Percentiles rank a stretch among this genome's conserved stretches.
Evolutionary conservation across 352 stramenopile genomes (phyloP).

Genomic region (Phytophthora niederhauseri): DNA sequence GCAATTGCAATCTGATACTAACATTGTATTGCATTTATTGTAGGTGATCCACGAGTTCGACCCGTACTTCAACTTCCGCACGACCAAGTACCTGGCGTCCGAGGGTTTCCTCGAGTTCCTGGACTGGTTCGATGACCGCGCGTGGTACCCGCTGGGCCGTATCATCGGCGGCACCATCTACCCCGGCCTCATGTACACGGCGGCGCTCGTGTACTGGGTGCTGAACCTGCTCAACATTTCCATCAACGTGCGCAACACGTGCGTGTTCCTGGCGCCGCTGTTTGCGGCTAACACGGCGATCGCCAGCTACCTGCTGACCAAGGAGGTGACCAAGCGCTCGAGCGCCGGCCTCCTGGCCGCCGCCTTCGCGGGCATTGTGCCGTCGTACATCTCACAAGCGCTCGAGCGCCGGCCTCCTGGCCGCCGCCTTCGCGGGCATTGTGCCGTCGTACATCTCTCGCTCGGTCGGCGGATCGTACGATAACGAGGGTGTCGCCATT

Average conservation of each 20-base stretch:
- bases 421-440: constrained; percentile 95
- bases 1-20: neutral
- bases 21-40: neutral
- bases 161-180: constrained; percentile 96
- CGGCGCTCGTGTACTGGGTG: constrained; percentile 89
- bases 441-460: constrained; percentile 98
- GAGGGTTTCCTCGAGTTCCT: constrained; percentile 97
- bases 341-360: constrained; percentile 91
- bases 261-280: constrained; percentile 91
- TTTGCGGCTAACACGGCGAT: constrained; percentile 91
- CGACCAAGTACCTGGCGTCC: constrained; percentile 96
- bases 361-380: constrained; percentile 97
- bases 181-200: constrained; percentile 92
- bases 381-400: constrained; percentile 96
- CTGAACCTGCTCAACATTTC: constrained; percentile 93
- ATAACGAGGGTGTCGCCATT: constrained; percentile 98
- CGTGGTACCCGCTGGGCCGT: constrained; percentile 93
- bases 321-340: constrained; percentile 89
- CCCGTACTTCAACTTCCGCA: constrained; percentile 99
- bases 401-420: constrained; percentile 89
- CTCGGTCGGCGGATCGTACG: constrained; percentile 97
- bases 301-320: constrained; percentile 91
- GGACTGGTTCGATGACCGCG: constrained; percentile 98
- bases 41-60: constrained; percentile 93
- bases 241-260: constrained; percentile 94